Base-by-base conservation (phyloP, 371 early-diverging fungal species). In the Actinomucor elegans region DNA sequence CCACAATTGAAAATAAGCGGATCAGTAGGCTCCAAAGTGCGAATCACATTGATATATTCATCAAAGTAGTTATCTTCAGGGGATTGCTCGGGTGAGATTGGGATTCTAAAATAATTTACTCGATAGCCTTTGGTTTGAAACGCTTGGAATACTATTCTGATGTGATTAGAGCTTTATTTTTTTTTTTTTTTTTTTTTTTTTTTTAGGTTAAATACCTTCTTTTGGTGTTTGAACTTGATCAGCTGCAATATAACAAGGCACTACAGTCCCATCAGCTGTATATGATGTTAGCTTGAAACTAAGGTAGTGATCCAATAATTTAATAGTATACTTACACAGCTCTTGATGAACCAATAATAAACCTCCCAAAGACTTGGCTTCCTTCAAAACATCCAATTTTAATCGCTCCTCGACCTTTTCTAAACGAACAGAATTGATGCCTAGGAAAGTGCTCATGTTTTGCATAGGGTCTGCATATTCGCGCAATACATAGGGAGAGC, bases 1-100 rank as follows among this genome's bases (percentile, higher is more conserved):
- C 89, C 89, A 51, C 89, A 89, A 43, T 84, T 85, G 53, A 89
- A 85, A n/a, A 89, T 80, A 5, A 88, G 65, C 3, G 85, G 74
- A 48, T 83, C 87, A 0, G 69, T 66, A 4, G 72, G 70, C n/a
- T 65, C 61, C n/a, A 75, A 37, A 0, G 29, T 52, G 24, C 72
- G 70, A 48, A 89, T 78, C 15, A 77, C 75, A 26, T 68, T 55
- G 1, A 89, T 77, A 52, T 83, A 89, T 55, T 84, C 88, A 60
- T 89, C 88, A 37, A 87, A 65, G 56, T 86, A 87, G 23, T 78
- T 69, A 51, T 87, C 87, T 35, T 86, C 85, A 3, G 88, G 87
- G 34, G 81, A 68, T 60, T 88, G 86, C 50, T 82, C 85, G 8
- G 87, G 84, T 3, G 71, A 73, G 33, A 89, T 80, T 14, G 89